Percentiles rank a stretch among this genome's conserved stretches.
Evolutionary conservation across 2,329 filamentous ascomycete genomes (phyloP).

Genomic region (Aspergillus caelatus): DNA sequence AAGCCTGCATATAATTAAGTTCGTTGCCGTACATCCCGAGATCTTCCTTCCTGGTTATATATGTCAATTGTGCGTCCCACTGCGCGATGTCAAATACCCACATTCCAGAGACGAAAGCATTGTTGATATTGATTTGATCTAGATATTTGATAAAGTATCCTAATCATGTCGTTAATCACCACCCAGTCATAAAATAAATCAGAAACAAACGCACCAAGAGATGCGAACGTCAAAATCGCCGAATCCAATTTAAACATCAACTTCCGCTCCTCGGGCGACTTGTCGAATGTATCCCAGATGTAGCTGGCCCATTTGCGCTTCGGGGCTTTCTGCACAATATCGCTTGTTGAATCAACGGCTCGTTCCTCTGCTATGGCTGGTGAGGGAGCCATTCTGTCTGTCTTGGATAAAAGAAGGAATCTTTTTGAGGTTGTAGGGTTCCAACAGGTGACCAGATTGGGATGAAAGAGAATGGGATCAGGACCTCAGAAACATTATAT

Average conservation of each 20-base stretch:
- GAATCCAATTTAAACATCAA: slow-evolving; percentile 55
- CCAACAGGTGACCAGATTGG: neutral
- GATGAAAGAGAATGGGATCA: neutral
- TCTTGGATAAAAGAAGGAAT: neutral
- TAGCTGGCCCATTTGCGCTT: slow-evolving; percentile 53
- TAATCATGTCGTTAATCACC: slow-evolving; percentile 14
- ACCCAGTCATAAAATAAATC: neutral
- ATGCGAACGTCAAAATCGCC: slow-evolving; percentile 52
- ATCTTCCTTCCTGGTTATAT: slow-evolving; percentile 52
- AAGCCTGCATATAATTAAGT: slow-evolving; percentile 59
- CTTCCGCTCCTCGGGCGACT: slow-evolving; percentile 52
- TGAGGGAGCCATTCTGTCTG: slow-evolving; percentile 22
- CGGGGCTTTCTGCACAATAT: slow-evolving; percentile 25
- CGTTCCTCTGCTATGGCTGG: slow-evolving; percentile 17
- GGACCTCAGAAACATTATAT: neutral
- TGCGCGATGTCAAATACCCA: slow-evolving; percentile 17
- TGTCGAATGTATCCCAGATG: slow-evolving; percentile 58
- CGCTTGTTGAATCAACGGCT: slow-evolving; percentile 10
- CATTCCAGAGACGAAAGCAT: slow-evolving; percentile 54
- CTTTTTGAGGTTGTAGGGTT: neutral
- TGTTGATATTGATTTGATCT: slow-evolving; percentile 50
- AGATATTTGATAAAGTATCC: slow-evolving; percentile 57
- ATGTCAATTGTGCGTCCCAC: neutral
- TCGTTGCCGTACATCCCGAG: slow-evolving; percentile 57
- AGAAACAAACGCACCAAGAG: slow-evolving; percentile 33